Evolutionary conservation across 176 grass and related monocot genomes (phyloP), one percentile per base, ranked within the genome.

Genomic region (Poa pratensis): DNA sequence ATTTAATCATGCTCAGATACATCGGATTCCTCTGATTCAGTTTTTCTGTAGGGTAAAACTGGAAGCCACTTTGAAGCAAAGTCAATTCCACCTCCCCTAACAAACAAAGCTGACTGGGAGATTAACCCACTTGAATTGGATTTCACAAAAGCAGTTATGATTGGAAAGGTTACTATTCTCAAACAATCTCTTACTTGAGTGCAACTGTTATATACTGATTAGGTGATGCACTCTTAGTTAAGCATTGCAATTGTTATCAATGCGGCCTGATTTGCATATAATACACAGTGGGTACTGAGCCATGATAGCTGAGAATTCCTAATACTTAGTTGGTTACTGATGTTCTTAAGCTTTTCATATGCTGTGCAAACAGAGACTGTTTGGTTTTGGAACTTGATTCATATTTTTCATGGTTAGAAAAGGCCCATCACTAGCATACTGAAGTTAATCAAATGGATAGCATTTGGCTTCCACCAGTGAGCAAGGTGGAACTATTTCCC

Each of bases 51-150:
- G 97, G 97, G 97, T 42, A 94, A 99, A 92, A 96, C 90, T 86
- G 97, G 97, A 88, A 99, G 97, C 82, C 97, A 99, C 89, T 99
- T 96, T 89, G 97, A 99, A 86, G 88, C 89, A 30, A 99, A 96
- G 88, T 86, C 97, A 60, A 91, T 99, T 70, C 94, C 97, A 27
- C 97, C 97, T 55, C 97, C 97, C 57, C 86, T 99, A 83, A 94
- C 97, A 82, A 99, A 96, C 69, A 99, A 99, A 81, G 94, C 79
- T 91, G 97, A 99, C 84, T 99, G 97, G 97, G 97, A 99, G 87
- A 99, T 99, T 87, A 86, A 96, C 35, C 94, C 97, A 39, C 80
- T 81, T 63, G 97, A 99, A 81, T 85, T 99, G 88, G 97, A 99
- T 90, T 99, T 99, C 80, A 77, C 92, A 66, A 88, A 84, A 76